Evolutionary conservation across 2,329 filamentous ascomycete species (phyloP).

Genomic region (Hypoxylon sp.): DNA sequence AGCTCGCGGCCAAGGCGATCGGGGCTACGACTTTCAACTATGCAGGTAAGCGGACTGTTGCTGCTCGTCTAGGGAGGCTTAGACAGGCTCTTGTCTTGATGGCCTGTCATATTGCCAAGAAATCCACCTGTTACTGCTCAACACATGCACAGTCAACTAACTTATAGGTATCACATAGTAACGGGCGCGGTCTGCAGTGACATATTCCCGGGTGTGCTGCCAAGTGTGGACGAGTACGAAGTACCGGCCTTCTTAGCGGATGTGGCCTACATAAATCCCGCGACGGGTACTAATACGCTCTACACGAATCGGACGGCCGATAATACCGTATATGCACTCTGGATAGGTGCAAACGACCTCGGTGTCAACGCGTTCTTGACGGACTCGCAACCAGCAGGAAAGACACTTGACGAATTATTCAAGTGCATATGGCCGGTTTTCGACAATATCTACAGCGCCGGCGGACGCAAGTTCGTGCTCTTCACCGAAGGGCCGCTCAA

Average conservation of each 20-base stretch:
- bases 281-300: conserved; percentile 45
- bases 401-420: conserved; percentile 66
- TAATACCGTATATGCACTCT: conserved; percentile 76
- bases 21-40: conserved; percentile 70
- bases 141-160: conserved; percentile 4
- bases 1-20: conserved; percentile 68
- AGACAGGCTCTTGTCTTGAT: neutral
- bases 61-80: neutral
- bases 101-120: neutral
- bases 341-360: conserved; percentile 85
- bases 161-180: conserved; percentile 50
- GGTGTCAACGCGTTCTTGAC: conserved; percentile 71
- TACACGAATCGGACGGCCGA: conserved; percentile 56
- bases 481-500: conserved; percentile 74
- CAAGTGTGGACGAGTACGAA: conserved; percentile 69
- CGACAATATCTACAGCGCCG: conserved; percentile 68
- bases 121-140: neutral
- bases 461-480: conserved; percentile 75
- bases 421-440: conserved; percentile 73
- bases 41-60: conserved; percentile 52
- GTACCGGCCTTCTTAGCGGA: conserved; percentile 65
- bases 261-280: conserved; percentile 43
- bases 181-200: conserved; percentile 77
- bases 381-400: conserved; percentile 67
- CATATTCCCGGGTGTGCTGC: conserved; percentile 50